Conservation (phyloP, 169 alveolate genomes). For the Plasmodium coatneyi region DNA sequence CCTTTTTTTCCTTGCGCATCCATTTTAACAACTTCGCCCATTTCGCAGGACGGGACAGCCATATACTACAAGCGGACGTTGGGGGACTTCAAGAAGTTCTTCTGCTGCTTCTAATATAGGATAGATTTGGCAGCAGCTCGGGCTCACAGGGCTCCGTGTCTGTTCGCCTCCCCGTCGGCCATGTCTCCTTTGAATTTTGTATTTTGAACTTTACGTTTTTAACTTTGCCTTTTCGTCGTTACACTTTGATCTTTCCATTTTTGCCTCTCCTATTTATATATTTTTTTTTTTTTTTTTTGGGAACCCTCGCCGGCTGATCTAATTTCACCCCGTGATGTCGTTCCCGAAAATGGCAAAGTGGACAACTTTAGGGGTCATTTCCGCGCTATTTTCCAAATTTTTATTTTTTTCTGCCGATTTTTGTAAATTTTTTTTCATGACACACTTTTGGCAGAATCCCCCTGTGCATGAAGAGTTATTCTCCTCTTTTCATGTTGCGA, state of each 20-base stretch:
- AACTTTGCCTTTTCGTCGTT: not conserved
- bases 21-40: not conserved
- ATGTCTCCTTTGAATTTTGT: not conserved
- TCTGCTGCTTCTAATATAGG: conserved; percentile 28
- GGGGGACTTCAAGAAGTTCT: conserved; percentile 30
- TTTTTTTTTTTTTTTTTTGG: not conserved
- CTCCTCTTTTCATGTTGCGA: not conserved
- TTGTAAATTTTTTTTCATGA: not conserved
- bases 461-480: not conserved
- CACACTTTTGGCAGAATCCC: not conserved
- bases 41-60: conserved; percentile 69
- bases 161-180: not conserved
- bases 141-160: not conserved
- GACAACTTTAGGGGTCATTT: not conserved
- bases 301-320: not conserved
- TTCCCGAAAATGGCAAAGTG: not conserved
- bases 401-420: not conserved
- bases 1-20: not conserved
- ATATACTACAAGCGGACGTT: conserved; percentile 52
- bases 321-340: not conserved
- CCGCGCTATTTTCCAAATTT: not conserved
- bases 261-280: not conserved
- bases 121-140: not conserved
- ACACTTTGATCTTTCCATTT: not conserved
- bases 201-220: not conserved